Base-by-base conservation (phyloP, 2,329 filamentous ascomycete species). In the Fusarium camptoceras region DNA sequence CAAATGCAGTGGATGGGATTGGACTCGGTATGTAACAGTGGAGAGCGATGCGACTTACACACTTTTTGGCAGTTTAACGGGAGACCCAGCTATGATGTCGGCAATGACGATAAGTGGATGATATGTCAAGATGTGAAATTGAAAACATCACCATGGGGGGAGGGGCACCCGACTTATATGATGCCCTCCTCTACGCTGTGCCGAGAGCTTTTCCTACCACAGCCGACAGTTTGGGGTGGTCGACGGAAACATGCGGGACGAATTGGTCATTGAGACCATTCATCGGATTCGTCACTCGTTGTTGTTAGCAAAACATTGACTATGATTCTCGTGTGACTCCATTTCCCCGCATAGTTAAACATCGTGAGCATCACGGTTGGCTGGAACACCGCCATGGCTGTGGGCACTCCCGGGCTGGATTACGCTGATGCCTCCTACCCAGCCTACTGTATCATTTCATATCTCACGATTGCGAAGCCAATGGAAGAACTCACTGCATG, bases 211-310 rank as follows among this genome's bases (percentile, higher is more conserved):
- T 72, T 76, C 76, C 73, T 77, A 57, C 68, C 66, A 64, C 74
- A 76, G 75, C 75, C 76, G 76, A 78, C 55, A 42, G 55, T 55
- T 75, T 60, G 66, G 72, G 55, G 59, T 57, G 44, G 41, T 59
- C 41, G 28, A 75, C 76, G 76, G 76, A 74, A 78, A 78, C 75
- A 77, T 78, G 75, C 76, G 76, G 76, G 73, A 78, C 65, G 64
- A 59, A 28, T 56, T 63, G 47, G 55, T 58, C 58, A 53, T 73
- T 60, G 51, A 68, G 59, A 57, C 55, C 66, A 66, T 75, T 61
- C 55, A 66, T 65, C 70, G 68, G 58, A 64, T 50, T 64, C 64
- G 49, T 67, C 55, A 60, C 56, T 64, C 49, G 47, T 59, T 44
- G 55, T 43, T 56, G 49, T 53, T 71, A 65, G 59, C 59, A 69